Evolutionary conservation across 1,284 basidiomycete species (phyloP), one percentile per base, ranked within the genome.

Genomic region (Ceratobasidium sp.): DNA sequence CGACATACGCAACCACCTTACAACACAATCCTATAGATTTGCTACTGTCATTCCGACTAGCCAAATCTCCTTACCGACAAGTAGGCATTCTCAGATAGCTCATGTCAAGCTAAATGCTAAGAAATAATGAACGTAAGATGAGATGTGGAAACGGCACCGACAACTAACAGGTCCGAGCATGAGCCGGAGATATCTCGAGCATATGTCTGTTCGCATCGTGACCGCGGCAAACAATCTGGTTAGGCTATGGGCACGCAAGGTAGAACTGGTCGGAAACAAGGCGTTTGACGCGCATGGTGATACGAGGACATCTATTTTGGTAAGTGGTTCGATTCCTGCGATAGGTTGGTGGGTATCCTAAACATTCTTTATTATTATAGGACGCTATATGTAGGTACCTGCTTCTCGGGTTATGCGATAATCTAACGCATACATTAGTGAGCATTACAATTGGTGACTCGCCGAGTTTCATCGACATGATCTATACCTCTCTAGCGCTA

Each of bases 111-210:
- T 20, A 9, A 56, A n/a, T 2, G 20, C n/a, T 59, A 56, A 54
- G 33, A 33, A 33, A 33, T 33, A 33, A 15, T 26, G 3, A 26
- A 42, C 33, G 12, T 17, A 3, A 75, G 73, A 75, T 23, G 62
- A 66, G 4, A 75, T 62, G 46, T 75, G 73, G 73, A 65, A 57
- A n/a, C 46, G 50, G 1, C 73, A 75, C 26, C 73, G 73, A 3
- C 61, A 50, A 3, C 50, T 75, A 13, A 42, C 62, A 23, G 73
- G 73, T 2, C 73, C 48, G n/a, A 66, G 62, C 40, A 75, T 75
- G 73, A 65, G 50, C n/a, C 44, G 52, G 6, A 48, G 73, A 20
- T 75, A 75, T 28, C 73, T 75, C 6, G 61, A 54, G 28, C 61
- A 62, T 17, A 75, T 75, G 62, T 65, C 73, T 5, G 33, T 17